Conservation (phyloP, 140 eudicot species). For the Cichorium intybus region DNA sequence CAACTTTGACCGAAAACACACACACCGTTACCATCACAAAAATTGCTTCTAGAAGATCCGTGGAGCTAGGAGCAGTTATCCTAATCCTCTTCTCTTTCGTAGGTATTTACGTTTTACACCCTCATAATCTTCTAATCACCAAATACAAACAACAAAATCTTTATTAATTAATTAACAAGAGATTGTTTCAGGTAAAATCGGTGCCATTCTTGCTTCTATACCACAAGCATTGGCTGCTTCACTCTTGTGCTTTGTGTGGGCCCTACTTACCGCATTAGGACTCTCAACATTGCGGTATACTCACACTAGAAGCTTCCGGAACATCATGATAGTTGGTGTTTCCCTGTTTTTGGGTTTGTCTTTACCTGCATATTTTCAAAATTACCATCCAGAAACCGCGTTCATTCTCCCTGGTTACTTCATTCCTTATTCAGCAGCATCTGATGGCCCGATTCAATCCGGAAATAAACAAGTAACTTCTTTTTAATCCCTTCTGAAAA, state of each 20-base stretch:
- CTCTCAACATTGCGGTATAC: conserved; percentile 67
- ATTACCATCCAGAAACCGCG: conserved; percentile 63
- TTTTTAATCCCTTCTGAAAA: neutral
- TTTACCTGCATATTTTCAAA: conserved; percentile 88
- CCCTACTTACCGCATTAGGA: conserved; percentile 68
- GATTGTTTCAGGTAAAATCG: conserved; percentile 72
- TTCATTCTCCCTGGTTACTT: conserved; percentile 73
- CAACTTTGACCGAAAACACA: conserved; percentile 83
- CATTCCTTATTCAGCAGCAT: conserved; percentile 91
- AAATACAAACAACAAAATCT: neutral
- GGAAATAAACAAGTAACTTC: conserved; percentile 62
- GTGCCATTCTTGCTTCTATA: conserved; percentile 95
- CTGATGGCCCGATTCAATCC: conserved; percentile 78
- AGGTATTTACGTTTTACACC: conserved; percentile 38
- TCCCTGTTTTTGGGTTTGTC: conserved; percentile 88
- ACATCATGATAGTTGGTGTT: conserved; percentile 68
- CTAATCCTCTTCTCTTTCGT: conserved; percentile 77
- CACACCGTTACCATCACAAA: conserved; percentile 73
- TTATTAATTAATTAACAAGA: conserved; percentile 11
- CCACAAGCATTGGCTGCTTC: conserved; percentile 97
- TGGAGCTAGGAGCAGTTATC: conserved; percentile 76
- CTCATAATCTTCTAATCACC: neutral
- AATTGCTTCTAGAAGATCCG: conserved; percentile 71
- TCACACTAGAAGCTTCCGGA: conserved; percentile 72
- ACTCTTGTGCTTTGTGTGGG: conserved; percentile 85